phyloP scores from a whole-genome alignment of 2,329 filamentous ascomycete species.

The Bipolaris sorokiniana region DNA sequence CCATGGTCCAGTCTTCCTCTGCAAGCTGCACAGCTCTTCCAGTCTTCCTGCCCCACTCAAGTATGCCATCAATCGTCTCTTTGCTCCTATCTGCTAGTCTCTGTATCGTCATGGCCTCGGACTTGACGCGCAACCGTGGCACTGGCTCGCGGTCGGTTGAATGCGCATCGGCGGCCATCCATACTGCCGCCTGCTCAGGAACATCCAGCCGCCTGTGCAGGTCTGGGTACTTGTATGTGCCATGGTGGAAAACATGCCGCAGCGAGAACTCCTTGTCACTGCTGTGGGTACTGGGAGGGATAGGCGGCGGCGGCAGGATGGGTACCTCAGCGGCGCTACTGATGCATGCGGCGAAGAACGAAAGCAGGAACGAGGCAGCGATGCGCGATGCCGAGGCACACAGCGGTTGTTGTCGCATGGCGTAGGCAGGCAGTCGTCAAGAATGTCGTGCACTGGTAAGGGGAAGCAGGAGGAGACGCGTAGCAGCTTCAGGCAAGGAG shows the following conservation, averaged over 20 bases:
- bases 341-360: constrained; percentile 65
- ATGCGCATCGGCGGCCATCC: constrained; percentile 65
- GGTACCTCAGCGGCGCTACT: constrained; percentile 50
- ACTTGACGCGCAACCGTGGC: constrained; percentile 61
- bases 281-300: constrained; percentile 28
- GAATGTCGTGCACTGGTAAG: not conserved
- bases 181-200: constrained; percentile 65
- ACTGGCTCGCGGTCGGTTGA: constrained; percentile 47
- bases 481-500: not conserved
- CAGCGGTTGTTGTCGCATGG: constrained; percentile 37
- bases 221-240: constrained; percentile 75
- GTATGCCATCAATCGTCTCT: constrained; percentile 76
- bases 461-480: not conserved
- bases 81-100: constrained; percentile 79
- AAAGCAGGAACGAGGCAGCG: constrained; percentile 68
- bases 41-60: constrained; percentile 72
- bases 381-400: constrained; percentile 66
- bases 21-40: constrained; percentile 72
- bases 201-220: constrained; percentile 82
- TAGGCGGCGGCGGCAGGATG: constrained; percentile 33
- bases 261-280: constrained; percentile 55
- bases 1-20: constrained; percentile 79
- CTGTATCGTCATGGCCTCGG: constrained; percentile 73
- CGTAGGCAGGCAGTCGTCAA: constrained; percentile 2
- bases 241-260: constrained; percentile 92